Percentiles rank a stretch among this genome's conserved stretches.
These are phyloP conservation scores for Apiospora pterosperma DNA, from an alignment of 2,329 filamentous ascomycete genomes.

Conservation along the genomic window DNA sequence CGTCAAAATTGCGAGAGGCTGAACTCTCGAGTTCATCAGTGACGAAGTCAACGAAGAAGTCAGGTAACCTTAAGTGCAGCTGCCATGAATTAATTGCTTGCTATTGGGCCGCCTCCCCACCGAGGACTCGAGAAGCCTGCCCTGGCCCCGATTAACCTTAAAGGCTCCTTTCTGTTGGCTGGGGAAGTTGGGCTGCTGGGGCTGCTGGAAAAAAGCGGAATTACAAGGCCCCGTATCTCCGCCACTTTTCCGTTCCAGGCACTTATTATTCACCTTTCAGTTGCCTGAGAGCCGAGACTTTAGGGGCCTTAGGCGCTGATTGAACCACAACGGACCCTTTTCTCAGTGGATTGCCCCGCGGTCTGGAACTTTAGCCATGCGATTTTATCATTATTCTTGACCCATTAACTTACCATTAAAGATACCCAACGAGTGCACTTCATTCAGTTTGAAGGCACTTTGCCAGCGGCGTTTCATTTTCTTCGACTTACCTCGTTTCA, in stretches of 20 bases:
- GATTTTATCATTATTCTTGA: neutral
- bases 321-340: neutral
- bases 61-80: neutral
- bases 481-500: neutral
- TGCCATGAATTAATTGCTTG: no score
- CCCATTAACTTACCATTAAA: neutral
- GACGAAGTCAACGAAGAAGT: no score
- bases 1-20: no score
- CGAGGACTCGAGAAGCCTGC: neutral
- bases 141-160: neutral
- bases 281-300: neutral
- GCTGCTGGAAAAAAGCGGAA: neutral
- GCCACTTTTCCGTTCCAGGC: neutral
- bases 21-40: no score
- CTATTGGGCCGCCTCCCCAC: no score
- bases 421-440: neutral
- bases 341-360: constrained; percentile 16
- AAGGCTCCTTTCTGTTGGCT: neutral
- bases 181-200: no score
- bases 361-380: constrained; percentile 10
- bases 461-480: neutral
- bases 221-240: neutral
- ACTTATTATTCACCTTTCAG: neutral
- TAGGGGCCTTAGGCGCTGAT: neutral
- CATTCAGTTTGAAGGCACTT: neutral